phyloP scores from a whole-genome alignment of 108 stramenopile species.

The Chaetoceros tenuissimus region DNA sequence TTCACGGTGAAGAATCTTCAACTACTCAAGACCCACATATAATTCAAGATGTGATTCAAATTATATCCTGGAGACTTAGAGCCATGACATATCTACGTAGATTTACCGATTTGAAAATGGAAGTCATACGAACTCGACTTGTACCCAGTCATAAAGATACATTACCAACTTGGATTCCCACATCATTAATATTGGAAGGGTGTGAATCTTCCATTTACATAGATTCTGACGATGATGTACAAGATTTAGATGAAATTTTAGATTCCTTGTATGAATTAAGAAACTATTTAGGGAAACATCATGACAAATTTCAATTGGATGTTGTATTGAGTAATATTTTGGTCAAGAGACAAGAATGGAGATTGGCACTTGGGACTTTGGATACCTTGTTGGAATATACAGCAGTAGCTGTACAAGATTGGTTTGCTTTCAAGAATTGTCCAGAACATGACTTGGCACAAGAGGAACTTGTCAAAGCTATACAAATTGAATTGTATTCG shows the following conservation, averaged over 20 bases:
- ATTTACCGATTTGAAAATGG: neutral
- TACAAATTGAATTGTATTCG: constrained; percentile 51
- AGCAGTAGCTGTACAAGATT: constrained; percentile 12
- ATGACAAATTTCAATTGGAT: constrained; percentile 34
- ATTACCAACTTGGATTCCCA: neutral
- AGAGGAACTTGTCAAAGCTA: constrained; percentile 7
- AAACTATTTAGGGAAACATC: constrained; percentile 18
- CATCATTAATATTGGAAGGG: neutral
- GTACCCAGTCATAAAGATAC: neutral
- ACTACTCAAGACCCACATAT: neutral
- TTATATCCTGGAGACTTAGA: neutral
- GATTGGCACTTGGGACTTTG: constrained; percentile 58
- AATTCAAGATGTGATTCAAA: neutral
- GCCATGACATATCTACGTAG: neutral
- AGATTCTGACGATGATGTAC: constrained; percentile 2
- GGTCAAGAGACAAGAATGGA: constrained; percentile 55
- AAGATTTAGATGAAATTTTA: constrained; percentile 39
- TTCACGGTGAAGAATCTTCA: neutral
- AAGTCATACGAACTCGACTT: neutral
- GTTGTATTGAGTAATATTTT: constrained; percentile 60
- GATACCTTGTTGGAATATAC: constrained; percentile 41
- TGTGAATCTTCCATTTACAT: neutral
- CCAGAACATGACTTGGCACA: neutral
- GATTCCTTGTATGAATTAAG: constrained; percentile 30
- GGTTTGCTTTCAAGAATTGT: neutral